A percentile compares a stretch with the other conserved stretches of the same genome.
phyloP scores from a whole-genome alignment of 2,329 filamentous ascomycete genomes.

The Chrysoporthe cubensis region DNA sequence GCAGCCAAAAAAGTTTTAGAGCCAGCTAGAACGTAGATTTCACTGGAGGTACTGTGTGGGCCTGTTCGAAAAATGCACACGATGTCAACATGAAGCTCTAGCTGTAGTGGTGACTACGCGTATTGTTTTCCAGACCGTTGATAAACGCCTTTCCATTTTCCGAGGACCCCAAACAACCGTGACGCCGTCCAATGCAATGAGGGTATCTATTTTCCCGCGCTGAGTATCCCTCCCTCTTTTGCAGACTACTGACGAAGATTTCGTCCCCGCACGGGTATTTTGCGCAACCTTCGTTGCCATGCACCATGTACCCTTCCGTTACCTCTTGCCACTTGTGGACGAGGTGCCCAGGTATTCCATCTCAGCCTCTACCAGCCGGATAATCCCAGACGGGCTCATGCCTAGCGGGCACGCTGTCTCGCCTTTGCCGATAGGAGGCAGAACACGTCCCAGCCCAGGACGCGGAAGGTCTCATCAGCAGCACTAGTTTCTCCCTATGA shows the following conservation, averaged over 20 bases:
- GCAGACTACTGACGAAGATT: not conserved
- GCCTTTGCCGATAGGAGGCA: not conserved
- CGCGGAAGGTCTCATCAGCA: not conserved
- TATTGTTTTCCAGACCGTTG: constrained; percentile 18
- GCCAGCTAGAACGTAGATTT: not conserved
- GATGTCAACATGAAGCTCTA: not conserved
- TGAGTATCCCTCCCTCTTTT: not conserved
- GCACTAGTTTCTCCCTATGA: not conserved
- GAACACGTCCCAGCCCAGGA: not conserved
- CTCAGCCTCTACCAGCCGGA: not conserved
- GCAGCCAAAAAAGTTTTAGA: not conserved
- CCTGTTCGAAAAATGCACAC: not conserved
- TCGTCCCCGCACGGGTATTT: not conserved
- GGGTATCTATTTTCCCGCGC: constrained; percentile 17
- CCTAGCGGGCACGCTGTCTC: not conserved
- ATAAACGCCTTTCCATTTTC: constrained; percentile 14
- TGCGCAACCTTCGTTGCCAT: not conserved
- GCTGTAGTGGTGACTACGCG: not conserved
- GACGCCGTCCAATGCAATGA: constrained; percentile 28
- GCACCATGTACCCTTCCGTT: too few species aligned
- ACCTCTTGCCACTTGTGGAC: not conserved
- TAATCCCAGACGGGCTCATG: not conserved
- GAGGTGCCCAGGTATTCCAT: not conserved
- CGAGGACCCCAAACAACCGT: constrained; percentile 19
- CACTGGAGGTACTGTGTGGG: not conserved